phyloP scores from a whole-genome alignment of 805 yeast genomes.

The Myxozyma monticola region DNA sequence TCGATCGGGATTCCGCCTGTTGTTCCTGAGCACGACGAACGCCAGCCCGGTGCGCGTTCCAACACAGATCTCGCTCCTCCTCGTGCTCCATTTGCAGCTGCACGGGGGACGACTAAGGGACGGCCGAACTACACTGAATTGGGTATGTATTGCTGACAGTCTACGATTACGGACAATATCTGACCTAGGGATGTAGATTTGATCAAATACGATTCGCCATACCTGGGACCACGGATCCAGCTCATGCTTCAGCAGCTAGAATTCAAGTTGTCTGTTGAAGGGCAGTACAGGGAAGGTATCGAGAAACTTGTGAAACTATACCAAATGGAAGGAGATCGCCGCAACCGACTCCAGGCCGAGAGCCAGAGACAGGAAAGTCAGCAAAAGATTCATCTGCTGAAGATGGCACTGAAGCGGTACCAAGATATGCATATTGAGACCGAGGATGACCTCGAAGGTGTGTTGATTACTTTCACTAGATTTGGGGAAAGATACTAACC shows the following conservation, averaged over 20 bases:
- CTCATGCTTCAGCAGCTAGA: constrained; percentile 93
- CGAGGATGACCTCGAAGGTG: constrained; percentile 47
- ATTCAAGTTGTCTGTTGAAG: constrained; percentile 89
- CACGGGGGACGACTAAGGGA: too few species aligned
- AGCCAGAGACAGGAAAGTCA: constrained; percentile 77
- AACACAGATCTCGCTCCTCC: too few species aligned
- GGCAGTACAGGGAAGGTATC: constrained; percentile 89
- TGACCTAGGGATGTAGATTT: constrained; percentile 52
- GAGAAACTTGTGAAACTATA: constrained; percentile 85
- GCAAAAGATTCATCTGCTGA: constrained; percentile 79
- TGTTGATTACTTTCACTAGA: neutral
- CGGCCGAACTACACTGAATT: constrained; percentile 31
- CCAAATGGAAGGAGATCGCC: constrained; percentile 86
- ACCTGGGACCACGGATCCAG: constrained; percentile 90
- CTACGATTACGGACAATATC: neutral
- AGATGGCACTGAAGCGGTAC: constrained; percentile 80
- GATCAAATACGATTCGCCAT: constrained; percentile 89
- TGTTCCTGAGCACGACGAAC: too few species aligned
- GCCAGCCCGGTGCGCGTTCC: too few species aligned
- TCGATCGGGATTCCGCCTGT: too few species aligned
- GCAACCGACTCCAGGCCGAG: constrained; percentile 82
- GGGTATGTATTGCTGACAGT: constrained; percentile 13
- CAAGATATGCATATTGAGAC: constrained; percentile 80
- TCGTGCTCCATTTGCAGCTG: too few species aligned
- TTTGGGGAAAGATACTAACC: neutral